Conservation (phyloP, 2,329 filamentous ascomycete genomes). For the Kalaharituber pfeilii region DNA sequence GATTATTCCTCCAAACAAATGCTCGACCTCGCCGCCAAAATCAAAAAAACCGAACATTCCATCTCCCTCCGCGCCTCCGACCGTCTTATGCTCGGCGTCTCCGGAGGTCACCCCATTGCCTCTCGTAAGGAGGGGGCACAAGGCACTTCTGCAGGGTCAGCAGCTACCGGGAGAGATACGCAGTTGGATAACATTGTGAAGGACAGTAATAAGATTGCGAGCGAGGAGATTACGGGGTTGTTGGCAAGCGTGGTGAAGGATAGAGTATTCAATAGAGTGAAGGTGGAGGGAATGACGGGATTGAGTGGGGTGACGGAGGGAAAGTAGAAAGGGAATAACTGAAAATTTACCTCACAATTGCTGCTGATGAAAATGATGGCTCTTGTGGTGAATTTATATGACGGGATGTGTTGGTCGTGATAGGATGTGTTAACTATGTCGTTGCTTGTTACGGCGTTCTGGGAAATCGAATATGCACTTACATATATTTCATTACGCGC, state of each 20-base stretch:
- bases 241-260: conserved; percentile 27
- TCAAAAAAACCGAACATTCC: conserved; percentile 41
- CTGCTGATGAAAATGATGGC: too few relatives aligned
- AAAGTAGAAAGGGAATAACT: neutral
- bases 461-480: too few relatives aligned
- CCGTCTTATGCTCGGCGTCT: conserved; percentile 25
- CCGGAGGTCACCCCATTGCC: conserved; percentile 16
- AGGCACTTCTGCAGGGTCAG: conserved; percentile 8
- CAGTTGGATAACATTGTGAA: conserved; percentile 37
- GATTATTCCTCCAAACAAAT: conserved; percentile 91
- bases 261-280: conserved; percentile 19
- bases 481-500: too few relatives aligned
- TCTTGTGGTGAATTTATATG: too few relatives aligned
- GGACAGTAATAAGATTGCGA: conserved; percentile 40
- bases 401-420: too few relatives aligned
- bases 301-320: too few relatives aligned
- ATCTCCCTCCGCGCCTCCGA: conserved; percentile 12
- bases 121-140: conserved; percentile 17
- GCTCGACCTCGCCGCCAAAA: conserved; percentile 67
- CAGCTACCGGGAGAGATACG: conserved; percentile 28
- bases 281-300: conserved; percentile 9
- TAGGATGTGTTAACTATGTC: too few relatives aligned
- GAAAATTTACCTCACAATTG: too few relatives aligned
- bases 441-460: too few relatives aligned
- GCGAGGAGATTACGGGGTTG: conserved; percentile 33